phyloP scores from a whole-genome alignment of 352 stramenopile genomes.

The Phytophthora boehmeriae region DNA sequence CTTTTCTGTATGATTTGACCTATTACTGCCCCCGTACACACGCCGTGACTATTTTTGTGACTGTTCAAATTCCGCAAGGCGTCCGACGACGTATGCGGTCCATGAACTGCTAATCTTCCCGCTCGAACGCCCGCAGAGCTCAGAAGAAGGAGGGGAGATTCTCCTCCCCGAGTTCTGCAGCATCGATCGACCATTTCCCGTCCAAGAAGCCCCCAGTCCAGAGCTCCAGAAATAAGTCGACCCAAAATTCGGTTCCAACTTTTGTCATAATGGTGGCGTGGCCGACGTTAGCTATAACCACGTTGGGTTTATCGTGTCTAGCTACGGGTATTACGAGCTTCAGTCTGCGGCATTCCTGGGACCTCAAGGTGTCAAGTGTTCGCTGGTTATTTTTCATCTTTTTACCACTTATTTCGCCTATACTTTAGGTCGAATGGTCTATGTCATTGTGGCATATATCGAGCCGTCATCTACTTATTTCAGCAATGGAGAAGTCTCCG shows the following conservation, averaged over 20 bases:
- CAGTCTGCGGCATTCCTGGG: conserved; percentile 43
- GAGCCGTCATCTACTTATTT: conserved; percentile 20
- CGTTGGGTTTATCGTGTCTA: conserved; percentile 36
- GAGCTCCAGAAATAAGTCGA: no score
- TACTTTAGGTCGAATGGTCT: conserved; percentile 25
- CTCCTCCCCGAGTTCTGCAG: neutral
- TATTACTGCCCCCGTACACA: neutral
- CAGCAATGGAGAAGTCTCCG: conserved; percentile 9
- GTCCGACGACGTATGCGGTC: neutral
- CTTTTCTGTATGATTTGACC: neutral
- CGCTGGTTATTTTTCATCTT: conserved; percentile 64
- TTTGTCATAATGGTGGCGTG: conserved; percentile 31
- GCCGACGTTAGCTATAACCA: conserved; percentile 36
- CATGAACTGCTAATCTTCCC: neutral
- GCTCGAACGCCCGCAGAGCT: neutral
- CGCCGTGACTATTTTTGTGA: neutral
- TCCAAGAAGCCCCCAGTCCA: no score
- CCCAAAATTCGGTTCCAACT: neutral
- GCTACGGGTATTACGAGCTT: conserved; percentile 47
- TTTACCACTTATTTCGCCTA: conserved; percentile 49
- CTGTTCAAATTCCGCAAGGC: neutral
- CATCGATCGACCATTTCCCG: no score
- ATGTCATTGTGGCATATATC: conserved; percentile 37
- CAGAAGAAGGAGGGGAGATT: neutral
- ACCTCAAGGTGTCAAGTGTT: conserved; percentile 50